phyloP scores from a whole-genome alignment of 1,139 yeast genomes.

The Taphrina sp. region DNA sequence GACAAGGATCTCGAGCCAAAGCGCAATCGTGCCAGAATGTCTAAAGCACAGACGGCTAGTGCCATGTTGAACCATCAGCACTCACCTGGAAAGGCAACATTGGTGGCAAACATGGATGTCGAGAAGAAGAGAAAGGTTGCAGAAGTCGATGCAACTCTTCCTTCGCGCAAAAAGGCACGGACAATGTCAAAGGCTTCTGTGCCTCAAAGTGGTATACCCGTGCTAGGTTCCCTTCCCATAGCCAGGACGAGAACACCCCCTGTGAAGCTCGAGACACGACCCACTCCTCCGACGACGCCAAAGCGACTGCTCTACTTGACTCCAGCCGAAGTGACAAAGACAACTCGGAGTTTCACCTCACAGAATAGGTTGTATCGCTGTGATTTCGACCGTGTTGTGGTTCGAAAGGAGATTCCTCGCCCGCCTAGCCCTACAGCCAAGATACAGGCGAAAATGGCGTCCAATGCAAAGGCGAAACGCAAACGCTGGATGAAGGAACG shows the following conservation, averaged over 20 bases:
- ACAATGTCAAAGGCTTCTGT: not conserved
- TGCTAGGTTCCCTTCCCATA: no score
- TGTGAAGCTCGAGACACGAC: not conserved
- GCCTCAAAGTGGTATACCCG: not conserved
- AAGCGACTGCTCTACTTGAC: constrained; percentile 30
- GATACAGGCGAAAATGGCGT: constrained; percentile 31
- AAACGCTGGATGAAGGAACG: constrained; percentile 28
- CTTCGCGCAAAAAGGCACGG: constrained; percentile 19
- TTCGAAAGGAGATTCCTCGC: constrained; percentile 29
- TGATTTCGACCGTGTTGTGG: constrained; percentile 33
- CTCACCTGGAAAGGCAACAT: not conserved
- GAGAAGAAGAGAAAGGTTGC: constrained; percentile 6
- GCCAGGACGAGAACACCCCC: constrained; percentile 2
- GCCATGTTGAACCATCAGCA: no score
- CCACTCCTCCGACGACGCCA: constrained; percentile 16
- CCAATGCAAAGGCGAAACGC: constrained; percentile 26
- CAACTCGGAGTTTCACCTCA: constrained; percentile 30
- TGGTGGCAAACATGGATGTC: not conserved
- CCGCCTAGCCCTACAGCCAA: constrained; percentile 34
- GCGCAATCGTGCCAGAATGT: not conserved
- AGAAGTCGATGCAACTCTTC: not conserved
- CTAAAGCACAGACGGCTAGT: not conserved
- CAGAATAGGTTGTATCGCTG: constrained; percentile 33
- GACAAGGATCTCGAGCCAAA: not conserved
- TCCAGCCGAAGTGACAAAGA: constrained; percentile 34